A percentile compares a stretch with the other conserved stretches of the same genome.
These are phyloP conservation scores for Litsea cubeba DNA, from an alignment of 164 flowering plant species.

Conservation along the genomic window DNA sequence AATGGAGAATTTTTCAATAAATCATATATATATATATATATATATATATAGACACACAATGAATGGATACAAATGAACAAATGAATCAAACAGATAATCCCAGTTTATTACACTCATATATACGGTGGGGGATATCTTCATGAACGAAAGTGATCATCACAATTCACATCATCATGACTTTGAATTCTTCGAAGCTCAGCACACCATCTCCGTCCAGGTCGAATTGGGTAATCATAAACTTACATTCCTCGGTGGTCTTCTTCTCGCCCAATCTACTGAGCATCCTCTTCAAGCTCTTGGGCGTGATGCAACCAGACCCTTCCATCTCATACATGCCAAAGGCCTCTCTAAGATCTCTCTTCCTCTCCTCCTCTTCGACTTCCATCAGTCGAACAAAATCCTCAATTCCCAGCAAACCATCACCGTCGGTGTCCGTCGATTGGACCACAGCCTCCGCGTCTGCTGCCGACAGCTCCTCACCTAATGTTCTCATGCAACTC, in stretches of 20 bases:
- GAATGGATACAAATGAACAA: not conserved
- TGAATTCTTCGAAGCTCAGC: slow-evolving; percentile 39
- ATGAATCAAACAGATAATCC: not conserved
- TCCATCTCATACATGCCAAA: slow-evolving; percentile 21
- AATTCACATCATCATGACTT: slow-evolving; percentile 29
- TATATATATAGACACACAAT: too few species aligned
- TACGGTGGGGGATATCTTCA: not conserved
- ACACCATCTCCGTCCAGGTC: slow-evolving; percentile 42
- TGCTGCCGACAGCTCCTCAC: slow-evolving; percentile 7
- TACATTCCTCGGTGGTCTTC: slow-evolving; percentile 31
- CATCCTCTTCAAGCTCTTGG: slow-evolving; percentile 22
- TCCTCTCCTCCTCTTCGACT: slow-evolving; percentile 13
- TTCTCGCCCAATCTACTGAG: slow-evolving; percentile 24
- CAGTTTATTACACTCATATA: not conserved
- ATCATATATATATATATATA: not conserved
- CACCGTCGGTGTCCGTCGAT: slow-evolving; percentile 13
- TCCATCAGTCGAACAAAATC: slow-evolving; percentile 14
- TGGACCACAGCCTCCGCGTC: slow-evolving; percentile 9
- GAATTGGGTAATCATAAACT: slow-evolving; percentile 27
- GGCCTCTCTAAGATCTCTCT: slow-evolving; percentile 15
- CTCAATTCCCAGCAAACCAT: slow-evolving; percentile 14
- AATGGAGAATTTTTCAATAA: too few species aligned
- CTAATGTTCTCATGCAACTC: slow-evolving; percentile 12
- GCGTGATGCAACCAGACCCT: slow-evolving; percentile 14
- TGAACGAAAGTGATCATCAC: not conserved